Conservation (phyloP, 768 basidiomycete genomes). For the Kwoniella botswanensis region DNA sequence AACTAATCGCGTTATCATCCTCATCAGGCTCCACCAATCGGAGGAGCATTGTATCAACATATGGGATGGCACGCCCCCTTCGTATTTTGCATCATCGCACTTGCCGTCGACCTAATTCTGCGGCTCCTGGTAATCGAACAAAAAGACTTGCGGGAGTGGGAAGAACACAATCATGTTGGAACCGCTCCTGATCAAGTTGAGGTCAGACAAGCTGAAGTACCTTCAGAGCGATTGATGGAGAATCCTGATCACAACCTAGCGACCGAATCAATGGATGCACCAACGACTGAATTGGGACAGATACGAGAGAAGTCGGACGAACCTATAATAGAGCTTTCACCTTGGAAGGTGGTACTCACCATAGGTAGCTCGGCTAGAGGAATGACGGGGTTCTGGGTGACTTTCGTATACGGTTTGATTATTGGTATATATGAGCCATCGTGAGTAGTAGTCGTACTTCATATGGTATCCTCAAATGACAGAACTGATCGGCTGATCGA, state of each 20-base stretch:
- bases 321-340: conserved; percentile 21
- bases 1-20: neutral
- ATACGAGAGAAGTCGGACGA: conserved; percentile 7
- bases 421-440: conserved; percentile 44
- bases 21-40: conserved; percentile 41
- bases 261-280: too few species aligned
- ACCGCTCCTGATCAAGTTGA: neutral
- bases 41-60: conserved; percentile 45
- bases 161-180: neutral
- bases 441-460: conserved; percentile 23
- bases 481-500: too few species aligned
- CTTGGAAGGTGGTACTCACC: conserved; percentile 26
- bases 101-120: conserved; percentile 40
- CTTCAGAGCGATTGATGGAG: neutral
- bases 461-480: neutral
- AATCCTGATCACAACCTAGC: neutral
- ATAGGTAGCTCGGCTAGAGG: conserved; percentile 32
- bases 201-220: conserved; percentile 10
- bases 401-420: conserved; percentile 36
- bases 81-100: conserved; percentile 49
- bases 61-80: conserved; percentile 54
- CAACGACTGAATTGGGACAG: neutral
- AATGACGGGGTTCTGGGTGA: conserved; percentile 32
- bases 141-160: conserved; percentile 29
- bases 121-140: conserved; percentile 50